Evolutionary conservation across 345 rosid genomes (phyloP).

Genomic region (Acer saccharum): DNA sequence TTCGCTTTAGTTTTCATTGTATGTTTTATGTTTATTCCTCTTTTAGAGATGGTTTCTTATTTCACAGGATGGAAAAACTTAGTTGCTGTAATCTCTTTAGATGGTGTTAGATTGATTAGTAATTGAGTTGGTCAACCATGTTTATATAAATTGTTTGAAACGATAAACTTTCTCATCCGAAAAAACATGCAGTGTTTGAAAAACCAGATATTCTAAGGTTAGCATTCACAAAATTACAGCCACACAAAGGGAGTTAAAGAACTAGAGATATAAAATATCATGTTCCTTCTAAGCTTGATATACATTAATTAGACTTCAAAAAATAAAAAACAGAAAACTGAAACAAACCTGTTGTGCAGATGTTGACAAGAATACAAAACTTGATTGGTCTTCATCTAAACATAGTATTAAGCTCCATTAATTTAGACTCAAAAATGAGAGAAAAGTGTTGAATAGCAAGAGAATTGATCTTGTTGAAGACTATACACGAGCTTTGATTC

Average conservation of each 20-base stretch:
- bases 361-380: neutral
- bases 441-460: neutral
- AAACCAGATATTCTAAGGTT: neutral
- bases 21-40: neutral
- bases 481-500: neutral
- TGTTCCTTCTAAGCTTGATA: neutral
- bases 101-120: neutral
- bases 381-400: neutral
- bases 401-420: neutral
- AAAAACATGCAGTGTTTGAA: neutral
- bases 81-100: neutral
- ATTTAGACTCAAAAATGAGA: neutral
- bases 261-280: neutral
- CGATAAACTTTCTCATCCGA: neutral
- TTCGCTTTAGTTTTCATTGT: neutral
- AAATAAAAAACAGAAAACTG: neutral
- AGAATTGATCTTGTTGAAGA: neutral
- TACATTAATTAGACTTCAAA: neutral
- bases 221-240: neutral
- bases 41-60: neutral
- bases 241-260: neutral
- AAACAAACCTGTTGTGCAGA: neutral
- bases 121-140: neutral
- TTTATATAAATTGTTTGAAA: neutral
- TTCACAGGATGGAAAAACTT: neutral